Percentiles rank a stretch among this genome's conserved stretches.
Conservation (phyloP, 306 rosid species). For the Rubus parviflorus region DNA sequence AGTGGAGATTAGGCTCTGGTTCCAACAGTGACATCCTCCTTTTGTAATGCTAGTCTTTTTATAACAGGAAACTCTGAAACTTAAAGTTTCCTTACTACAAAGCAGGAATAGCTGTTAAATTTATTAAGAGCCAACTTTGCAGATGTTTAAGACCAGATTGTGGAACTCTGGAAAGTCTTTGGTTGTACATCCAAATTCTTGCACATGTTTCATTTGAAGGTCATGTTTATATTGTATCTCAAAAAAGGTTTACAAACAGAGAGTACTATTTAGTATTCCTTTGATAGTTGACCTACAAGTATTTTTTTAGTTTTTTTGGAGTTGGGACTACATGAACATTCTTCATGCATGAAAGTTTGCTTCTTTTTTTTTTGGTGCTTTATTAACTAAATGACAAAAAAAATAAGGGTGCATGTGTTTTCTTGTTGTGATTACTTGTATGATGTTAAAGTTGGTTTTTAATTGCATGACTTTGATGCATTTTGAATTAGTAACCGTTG, state of each 20-base stretch:
- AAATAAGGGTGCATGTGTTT: not conserved
- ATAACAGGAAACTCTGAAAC: not conserved
- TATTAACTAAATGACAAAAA: not conserved
- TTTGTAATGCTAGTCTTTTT: not conserved
- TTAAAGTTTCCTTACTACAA: not conserved
- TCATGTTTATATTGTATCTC: conserved; percentile 3
- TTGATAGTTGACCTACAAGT: not conserved
- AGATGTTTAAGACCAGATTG: not conserved
- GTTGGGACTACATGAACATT: conserved; percentile 3
- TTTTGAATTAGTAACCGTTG: not conserved
- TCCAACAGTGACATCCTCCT: not conserved
- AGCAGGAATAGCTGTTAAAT: not conserved
- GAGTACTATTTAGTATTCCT: not conserved
- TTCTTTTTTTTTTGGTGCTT: not conserved
- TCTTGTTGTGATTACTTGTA: not conserved
- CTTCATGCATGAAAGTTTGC: not conserved
- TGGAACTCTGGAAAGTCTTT: not conserved
- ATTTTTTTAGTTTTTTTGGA: not conserved
- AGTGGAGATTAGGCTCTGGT: not conserved
- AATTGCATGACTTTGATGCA: conserved; percentile 4
- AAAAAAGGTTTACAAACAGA: not conserved
- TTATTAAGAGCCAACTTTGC: not conserved
- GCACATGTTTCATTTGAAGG: not conserved
- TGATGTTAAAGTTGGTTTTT: not conserved
- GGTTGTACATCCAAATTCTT: conserved; percentile 5